A percentile compares a stretch with the other conserved stretches of the same genome.
These are phyloP conservation scores for Acanthamoeba castellanii DNA, from an alignment of 208 protist genomes.

Conservation along the genomic window DNA sequence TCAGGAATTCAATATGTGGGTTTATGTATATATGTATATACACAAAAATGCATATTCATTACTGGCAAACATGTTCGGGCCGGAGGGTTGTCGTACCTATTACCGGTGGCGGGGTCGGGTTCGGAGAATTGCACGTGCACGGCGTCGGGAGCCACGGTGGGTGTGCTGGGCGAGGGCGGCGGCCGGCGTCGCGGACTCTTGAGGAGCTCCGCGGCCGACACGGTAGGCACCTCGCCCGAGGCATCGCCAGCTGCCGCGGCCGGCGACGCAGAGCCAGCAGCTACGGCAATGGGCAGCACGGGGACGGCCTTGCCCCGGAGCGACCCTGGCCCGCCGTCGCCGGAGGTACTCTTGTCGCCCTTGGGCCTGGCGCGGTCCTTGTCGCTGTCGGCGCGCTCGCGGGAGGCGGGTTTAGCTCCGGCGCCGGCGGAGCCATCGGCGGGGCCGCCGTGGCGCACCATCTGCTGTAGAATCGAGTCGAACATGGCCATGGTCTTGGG, in stretches of 20 bases:
- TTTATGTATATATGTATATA: too few relatives aligned
- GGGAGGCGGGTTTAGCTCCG: not conserved
- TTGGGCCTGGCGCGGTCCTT: not conserved
- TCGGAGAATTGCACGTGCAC: not conserved
- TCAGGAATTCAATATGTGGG: too few relatives aligned
- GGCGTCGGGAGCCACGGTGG: not conserved
- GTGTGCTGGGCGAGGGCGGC: not conserved
- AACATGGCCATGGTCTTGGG: constrained; percentile 36
- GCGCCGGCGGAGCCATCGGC: too few relatives aligned
- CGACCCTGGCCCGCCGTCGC: not conserved
- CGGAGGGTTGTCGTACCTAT: too few relatives aligned
- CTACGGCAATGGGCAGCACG: not conserved
- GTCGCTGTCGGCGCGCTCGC: constrained; percentile 24
- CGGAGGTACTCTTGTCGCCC: too few relatives aligned
- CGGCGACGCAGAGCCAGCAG: not conserved
- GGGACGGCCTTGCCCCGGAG: not conserved
- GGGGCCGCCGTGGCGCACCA: constrained; percentile 5
- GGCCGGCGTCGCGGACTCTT: not conserved
- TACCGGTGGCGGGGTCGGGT: not conserved
- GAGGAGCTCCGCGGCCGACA: not conserved
- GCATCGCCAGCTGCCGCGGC: not conserved
- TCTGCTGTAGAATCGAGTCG: constrained; percentile 1
- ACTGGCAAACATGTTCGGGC: too few relatives aligned
- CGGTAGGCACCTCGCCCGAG: not conserved
- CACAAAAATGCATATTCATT: too few relatives aligned